Percentiles rank a stretch among this genome's conserved stretches.
phyloP scores from a whole-genome alignment of 78 protist genomes.

The Acrasis kona region DNA sequence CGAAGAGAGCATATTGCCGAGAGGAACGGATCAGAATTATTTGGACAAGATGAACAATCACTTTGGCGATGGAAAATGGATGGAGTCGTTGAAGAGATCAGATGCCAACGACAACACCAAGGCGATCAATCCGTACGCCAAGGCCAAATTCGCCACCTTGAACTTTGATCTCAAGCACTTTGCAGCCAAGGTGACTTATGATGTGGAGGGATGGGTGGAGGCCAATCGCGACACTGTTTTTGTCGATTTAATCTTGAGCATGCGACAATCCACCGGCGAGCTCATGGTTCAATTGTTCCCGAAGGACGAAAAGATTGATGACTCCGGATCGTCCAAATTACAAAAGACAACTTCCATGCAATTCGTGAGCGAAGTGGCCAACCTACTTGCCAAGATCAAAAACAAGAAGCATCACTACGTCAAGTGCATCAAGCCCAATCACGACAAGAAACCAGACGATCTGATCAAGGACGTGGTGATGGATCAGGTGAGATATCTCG shows the following conservation, averaged over 20 bases:
- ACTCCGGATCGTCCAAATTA: neutral
- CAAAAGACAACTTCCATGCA: neutral
- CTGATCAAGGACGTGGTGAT: neutral
- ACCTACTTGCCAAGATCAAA: neutral
- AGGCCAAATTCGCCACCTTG: neutral
- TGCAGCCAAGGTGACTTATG: constrained; percentile 30
- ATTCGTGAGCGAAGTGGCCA: neutral
- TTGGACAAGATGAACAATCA: constrained; percentile 21
- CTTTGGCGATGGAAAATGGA: neutral
- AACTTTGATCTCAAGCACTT: constrained; percentile 11
- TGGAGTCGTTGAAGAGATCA: neutral
- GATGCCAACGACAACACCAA: neutral
- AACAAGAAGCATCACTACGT: neutral
- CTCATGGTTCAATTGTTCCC: constrained; percentile 4
- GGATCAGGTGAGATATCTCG: neutral
- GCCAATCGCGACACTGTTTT: constrained; percentile 23
- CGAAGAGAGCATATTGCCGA: constrained; percentile 62
- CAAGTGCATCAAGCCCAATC: neutral
- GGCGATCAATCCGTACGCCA: too few species aligned
- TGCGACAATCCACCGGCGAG: neutral
- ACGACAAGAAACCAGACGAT: neutral
- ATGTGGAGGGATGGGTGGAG: constrained; percentile 18
- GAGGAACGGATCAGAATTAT: constrained; percentile 50
- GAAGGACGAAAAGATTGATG: neutral
- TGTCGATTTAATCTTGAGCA: neutral